Base-by-base conservation (phyloP, 192 early-diverging fungal species). In the Phlyctochytrium planicorne region DNA sequence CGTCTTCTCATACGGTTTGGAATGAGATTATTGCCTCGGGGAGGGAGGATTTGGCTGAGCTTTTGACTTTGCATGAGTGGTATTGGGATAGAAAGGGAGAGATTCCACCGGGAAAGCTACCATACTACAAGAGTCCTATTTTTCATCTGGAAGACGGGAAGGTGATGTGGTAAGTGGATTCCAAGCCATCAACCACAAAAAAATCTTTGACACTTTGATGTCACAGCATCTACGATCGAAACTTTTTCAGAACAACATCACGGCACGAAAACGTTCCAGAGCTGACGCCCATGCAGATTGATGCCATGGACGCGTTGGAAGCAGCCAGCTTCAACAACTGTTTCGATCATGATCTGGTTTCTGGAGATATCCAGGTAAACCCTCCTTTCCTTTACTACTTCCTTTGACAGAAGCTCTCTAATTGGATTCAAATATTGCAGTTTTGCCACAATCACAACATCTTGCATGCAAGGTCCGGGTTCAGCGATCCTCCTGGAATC, bases 1-100 rank as follows among this genome's bases (percentile, higher is more conserved):
- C 75, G 25, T 78, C 77, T 10, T 78, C 77, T 20, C 77, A 76
- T 33, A 78, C 77, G 2, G 60, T 78, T n/a, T 78, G 75, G 50
- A 78, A 75, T 60, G 61, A 65, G 25, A 63, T 78, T 4, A 65
- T 63, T 14, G 68, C 66, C 27, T 6, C 6, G 20, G 50, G 59
- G 1, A 68, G 77, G 2, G 69, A 68, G 1, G 77, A 78, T 68
- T 67, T 78, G 24, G 52, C 72, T 12, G 64, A 71, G 24, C 35
- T 70, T 16, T 50, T 78, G 24, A 75, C 74, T 30, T 30, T 67
- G 31, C 10, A 47, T 6, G 17, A 65, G 29, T 78, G 72, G 73
- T 65, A 68, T n/a, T 78, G 77, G 77, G 77, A 78, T 30, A 62
- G 69, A 29, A 78, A 78, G 40, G 66, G 66, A 29, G 77, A 78